Percentiles rank a stretch among this genome's conserved stretches.
Conservation (phyloP, 495 filamentous ascomycete genomes). For the Bombardia bombarda region DNA sequence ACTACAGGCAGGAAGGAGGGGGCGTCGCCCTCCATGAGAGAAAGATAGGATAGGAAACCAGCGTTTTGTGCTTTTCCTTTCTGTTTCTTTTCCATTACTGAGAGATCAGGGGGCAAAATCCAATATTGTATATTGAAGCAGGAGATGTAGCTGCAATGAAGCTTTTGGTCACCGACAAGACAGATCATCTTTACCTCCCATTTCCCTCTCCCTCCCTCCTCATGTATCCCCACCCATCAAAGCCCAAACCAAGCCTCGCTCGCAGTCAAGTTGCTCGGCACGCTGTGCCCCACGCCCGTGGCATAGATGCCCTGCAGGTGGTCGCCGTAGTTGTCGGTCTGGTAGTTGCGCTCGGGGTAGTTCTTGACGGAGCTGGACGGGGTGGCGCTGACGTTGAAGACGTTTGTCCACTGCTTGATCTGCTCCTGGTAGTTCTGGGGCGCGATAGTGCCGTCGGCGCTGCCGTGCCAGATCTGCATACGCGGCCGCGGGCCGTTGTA, state of each 20-base stretch:
- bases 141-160: no score
- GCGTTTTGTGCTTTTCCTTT: neutral
- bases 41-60: no score
- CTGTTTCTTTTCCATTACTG: neutral
- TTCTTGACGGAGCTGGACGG: constrained; percentile 24
- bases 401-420: constrained; percentile 46
- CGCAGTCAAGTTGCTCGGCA: constrained; percentile 29
- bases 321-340: constrained; percentile 29
- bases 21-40: no score
- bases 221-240: constrained; percentile 4
- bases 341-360: constrained; percentile 27
- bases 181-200: neutral
- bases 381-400: constrained; percentile 30
- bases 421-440: constrained; percentile 40
- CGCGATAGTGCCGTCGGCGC: constrained; percentile 34
- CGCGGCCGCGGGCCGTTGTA: constrained; percentile 40
- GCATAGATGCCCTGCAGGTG: constrained; percentile 33
- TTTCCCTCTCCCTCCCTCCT: neutral
- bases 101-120: no score
- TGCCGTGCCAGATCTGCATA: constrained; percentile 52
- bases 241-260: constrained; percentile 31
- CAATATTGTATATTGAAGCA: no score
- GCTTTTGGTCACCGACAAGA: neutral
- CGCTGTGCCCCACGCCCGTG: constrained; percentile 30
- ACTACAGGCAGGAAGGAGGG: no score